Evolutionary conservation across 495 filamentous ascomycete genomes (phyloP), one percentile per base, ranked within the genome.

Genomic region (Elasticomyces elasticus): DNA sequence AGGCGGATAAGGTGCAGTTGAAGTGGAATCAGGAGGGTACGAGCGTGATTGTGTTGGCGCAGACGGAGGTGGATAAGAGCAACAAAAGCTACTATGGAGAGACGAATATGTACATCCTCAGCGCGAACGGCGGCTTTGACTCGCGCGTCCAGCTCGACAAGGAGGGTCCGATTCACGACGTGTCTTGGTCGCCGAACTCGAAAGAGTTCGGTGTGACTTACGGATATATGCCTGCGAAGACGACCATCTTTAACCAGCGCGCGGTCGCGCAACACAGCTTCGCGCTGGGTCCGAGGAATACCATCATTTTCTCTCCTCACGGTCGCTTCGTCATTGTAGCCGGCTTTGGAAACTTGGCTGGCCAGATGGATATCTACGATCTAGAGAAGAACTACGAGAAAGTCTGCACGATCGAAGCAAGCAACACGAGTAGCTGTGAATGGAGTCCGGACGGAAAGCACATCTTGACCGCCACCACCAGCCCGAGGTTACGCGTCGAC

Each of bases 21-120:
- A 96, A 96, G 74, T 98, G 92, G 92, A 97, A 96, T 69, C 77
- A 79, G 37, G 76, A 87, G 50, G 92, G 92, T 15, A 95, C 88
- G 10, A 89, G 79, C 62, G 69, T 97, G 62, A 87, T 98, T 67
- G 91, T 97, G 59, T 81, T 98, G 64, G 90, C 92, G 58, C 92
- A 97, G 74, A 98, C 92, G 13, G 92, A 98, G 44, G 92, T 97
- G 38, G 92, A 98, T 70, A 92, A 90, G 69, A 87, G 89, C 33
- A 92, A 92, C 66, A 95, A 95, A 79, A 95, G 85, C 74, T 98
- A 98, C 72, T 96, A 98, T 61, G 92, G 94, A 63, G 92, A 98
- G 76, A 97, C 92, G 1, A 98, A 87, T 50, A 81, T 98, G 65
- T 98, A 97, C 72, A 76, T 98, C 61, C 77, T 98, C 52, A 95